phyloP scores from a whole-genome alignment of 495 filamentous ascomycete species.

The Cairneyella variabilis region DNA sequence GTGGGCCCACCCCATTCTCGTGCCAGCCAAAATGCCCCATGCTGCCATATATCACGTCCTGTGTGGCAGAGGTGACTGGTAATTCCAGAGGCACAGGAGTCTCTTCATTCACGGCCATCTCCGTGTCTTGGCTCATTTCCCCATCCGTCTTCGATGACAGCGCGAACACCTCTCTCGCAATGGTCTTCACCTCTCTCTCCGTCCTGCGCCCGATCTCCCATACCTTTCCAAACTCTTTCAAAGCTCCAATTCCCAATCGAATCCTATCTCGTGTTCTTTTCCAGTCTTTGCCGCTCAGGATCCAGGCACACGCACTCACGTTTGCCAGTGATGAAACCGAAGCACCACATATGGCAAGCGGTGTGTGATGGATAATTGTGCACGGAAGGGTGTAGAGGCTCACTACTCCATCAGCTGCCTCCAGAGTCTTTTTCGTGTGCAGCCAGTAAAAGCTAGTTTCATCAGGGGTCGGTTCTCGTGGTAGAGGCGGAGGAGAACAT shows the following conservation, averaged over 20 bases:
- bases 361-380: constrained; percentile 58
- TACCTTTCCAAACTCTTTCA: constrained; percentile 57
- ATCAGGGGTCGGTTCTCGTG: constrained; percentile 31
- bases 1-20: too few species aligned
- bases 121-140: too few species aligned
- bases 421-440: constrained; percentile 63
- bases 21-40: too few species aligned
- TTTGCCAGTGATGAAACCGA: constrained; percentile 48
- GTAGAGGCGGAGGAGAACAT: constrained; percentile 33
- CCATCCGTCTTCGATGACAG: too few species aligned
- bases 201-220: constrained; percentile 64
- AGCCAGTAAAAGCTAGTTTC: constrained; percentile 40
- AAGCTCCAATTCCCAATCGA: constrained; percentile 60
- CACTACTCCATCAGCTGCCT: constrained; percentile 63
- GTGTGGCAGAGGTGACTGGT: too few species aligned
- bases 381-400: constrained; percentile 60
- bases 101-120: too few species aligned
- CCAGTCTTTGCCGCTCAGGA: constrained; percentile 44
- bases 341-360: constrained; percentile 63
- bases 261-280: constrained; percentile 60
- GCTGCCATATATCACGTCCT: too few species aligned
- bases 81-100: too few species aligned
- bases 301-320: constrained; percentile 47
- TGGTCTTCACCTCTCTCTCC: constrained; percentile 55
- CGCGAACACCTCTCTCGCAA: constrained; percentile 48